Conservation (phyloP, 768 basidiomycete species). For the Calocera cornea region DNA sequence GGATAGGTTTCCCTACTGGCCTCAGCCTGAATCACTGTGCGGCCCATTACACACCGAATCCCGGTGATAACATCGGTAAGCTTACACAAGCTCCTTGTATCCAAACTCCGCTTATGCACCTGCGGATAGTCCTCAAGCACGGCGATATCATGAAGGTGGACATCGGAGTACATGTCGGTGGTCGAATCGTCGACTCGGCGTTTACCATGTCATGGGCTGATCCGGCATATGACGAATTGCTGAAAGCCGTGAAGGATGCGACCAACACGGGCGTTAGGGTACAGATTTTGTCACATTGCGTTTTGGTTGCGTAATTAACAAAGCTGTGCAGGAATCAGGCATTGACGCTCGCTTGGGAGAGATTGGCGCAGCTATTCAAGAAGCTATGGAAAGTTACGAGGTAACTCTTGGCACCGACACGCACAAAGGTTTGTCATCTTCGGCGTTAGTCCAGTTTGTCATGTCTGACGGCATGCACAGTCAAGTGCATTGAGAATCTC, state of each 20-base stretch:
- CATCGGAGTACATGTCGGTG: constrained; percentile 92
- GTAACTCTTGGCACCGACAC: constrained; percentile 81
- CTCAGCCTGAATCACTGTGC: constrained; percentile 88
- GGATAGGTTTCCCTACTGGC: constrained; percentile 94
- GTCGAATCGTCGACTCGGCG: constrained; percentile 89
- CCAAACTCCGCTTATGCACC: constrained; percentile 6
- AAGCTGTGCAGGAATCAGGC: constrained; percentile 65
- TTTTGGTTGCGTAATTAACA: not conserved
- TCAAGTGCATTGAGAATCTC: constrained; percentile 86
- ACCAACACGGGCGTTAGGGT: constrained; percentile 86
- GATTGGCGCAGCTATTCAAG: constrained; percentile 81
- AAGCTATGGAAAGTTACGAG: constrained; percentile 98
- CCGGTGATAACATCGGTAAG: constrained; percentile 72
- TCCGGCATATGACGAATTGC: constrained; percentile 73
- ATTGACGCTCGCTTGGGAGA: constrained; percentile 92
- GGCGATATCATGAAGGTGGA: constrained; percentile 94
- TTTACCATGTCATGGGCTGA: constrained; percentile 79
- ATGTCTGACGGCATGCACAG: constrained; percentile 27
- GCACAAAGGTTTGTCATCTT: constrained; percentile 44
- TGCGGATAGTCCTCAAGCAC: constrained; percentile 50
- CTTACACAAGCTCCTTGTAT: constrained; percentile 10
- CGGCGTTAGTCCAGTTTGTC: constrained; percentile 9
- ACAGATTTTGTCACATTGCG: constrained; percentile 13
- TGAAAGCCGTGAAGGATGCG: constrained; percentile 87
- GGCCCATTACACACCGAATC: constrained; percentile 92